Percentiles rank a stretch among this genome's conserved stretches.
These are phyloP conservation scores for Leishmania mexicana DNA, from an alignment of 208 protist species.

Conservation along the genomic window DNA sequence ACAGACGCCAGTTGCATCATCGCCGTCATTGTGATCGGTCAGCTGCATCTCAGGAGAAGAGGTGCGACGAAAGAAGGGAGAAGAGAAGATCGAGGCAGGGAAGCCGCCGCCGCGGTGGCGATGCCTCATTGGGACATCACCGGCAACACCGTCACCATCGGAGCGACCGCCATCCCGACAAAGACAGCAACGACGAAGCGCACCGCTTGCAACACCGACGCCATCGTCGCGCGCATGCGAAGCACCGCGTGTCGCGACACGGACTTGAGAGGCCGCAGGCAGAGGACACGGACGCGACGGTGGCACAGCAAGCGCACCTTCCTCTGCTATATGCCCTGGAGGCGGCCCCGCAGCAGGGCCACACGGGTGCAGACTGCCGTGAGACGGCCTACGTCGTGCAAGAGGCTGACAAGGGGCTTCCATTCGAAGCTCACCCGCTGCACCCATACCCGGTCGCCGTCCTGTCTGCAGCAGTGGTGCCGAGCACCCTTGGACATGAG, in stretches of 20 bases:
- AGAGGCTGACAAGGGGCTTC: neutral
- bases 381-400: slow-evolving; percentile 3
- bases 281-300: neutral
- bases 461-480: neutral
- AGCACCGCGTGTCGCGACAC: neutral
- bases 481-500: neutral
- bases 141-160: neutral
- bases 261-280: neutral
- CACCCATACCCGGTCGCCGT: neutral
- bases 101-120: neutral
- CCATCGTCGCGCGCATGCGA: neutral
- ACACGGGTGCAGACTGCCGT: neutral
- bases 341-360: neutral
- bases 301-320: neutral
- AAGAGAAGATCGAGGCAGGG: neutral
- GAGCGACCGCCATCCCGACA: neutral
- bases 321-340: neutral
- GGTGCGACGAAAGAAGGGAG: neutral
- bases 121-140: neutral
- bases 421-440: neutral
- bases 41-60: neutral
- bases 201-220: slow-evolving; percentile 6
- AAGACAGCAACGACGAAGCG: neutral
- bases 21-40: neutral
- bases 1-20: neutral